These are phyloP conservation scores for Neospermospora avenae DNA, from an alignment of 2,329 filamentous ascomycete species.

Conservation along the genomic window DNA sequence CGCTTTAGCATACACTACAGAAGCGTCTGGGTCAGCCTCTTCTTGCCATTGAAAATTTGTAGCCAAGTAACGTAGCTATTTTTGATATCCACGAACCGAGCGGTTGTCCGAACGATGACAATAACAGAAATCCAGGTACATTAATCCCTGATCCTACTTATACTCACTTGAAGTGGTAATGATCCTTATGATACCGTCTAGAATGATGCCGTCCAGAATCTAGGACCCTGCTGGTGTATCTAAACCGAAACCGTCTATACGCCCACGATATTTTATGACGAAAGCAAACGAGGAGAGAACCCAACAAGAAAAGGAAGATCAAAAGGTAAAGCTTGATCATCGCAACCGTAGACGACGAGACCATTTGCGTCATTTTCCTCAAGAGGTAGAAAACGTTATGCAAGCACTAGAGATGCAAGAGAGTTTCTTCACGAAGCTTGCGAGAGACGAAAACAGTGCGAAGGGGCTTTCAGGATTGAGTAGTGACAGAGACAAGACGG, in stretches of 20 bases:
- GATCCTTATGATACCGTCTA: no score
- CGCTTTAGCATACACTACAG: no score
- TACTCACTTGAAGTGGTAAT: no score
- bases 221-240: neutral
- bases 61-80: no score
- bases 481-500: neutral
- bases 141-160: no score
- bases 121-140: no score
- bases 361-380: neutral
- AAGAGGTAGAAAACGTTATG: neutral
- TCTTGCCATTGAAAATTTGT: no score
- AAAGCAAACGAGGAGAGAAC: neutral
- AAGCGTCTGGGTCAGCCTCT: no score
- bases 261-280: neutral
- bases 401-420: neutral
- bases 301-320: neutral
- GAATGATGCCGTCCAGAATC: neutral
- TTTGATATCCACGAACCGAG: no score
- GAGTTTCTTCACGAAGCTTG: neutral
- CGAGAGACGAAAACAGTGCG: neutral
- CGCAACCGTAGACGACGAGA: neutral
- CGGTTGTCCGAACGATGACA: no score
- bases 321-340: neutral
- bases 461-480: neutral
- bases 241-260: neutral